Conservation (phyloP, 148 eudicot species). For the Chenopodium suecicum region DNA sequence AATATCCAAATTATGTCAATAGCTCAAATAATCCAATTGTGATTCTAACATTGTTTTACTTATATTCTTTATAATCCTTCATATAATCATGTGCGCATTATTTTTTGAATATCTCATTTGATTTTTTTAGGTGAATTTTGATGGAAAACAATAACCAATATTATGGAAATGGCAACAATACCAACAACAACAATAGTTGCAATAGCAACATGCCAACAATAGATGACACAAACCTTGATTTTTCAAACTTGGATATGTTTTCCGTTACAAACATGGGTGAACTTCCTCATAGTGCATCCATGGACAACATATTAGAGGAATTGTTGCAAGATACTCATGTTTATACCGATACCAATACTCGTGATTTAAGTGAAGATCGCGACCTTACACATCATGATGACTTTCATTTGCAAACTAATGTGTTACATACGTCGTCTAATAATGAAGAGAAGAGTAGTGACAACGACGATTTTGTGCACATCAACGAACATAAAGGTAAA, state of each 20-base stretch:
- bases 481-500: slow-evolving; percentile 28
- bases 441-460: slow-evolving; percentile 39
- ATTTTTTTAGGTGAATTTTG: too few relatives aligned
- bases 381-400: slow-evolving; percentile 67
- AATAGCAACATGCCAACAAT: too few relatives aligned
- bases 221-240: slow-evolving; percentile 49
- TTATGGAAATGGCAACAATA: too few relatives aligned
- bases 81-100: too few relatives aligned
- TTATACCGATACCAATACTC: slow-evolving; percentile 66
- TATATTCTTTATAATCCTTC: too few relatives aligned
- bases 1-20: too few relatives aligned
- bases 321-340: slow-evolving; percentile 47
- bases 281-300: slow-evolving; percentile 46
- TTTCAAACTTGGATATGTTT: slow-evolving; percentile 49
- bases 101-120: too few relatives aligned
- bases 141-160: too few relatives aligned
- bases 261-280: slow-evolving; percentile 47
- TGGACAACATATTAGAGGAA: slow-evolving; percentile 57
- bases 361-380: slow-evolving; percentile 62
- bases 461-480: slow-evolving; percentile 51
- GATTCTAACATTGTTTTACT: too few relatives aligned
- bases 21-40: too few relatives aligned
- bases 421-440: slow-evolving; percentile 32
- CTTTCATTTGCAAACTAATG: slow-evolving; percentile 46
- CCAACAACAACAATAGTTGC: too few relatives aligned